These are phyloP conservation scores for Selaginella tamariscina DNA, from an alignment of 75 land plant species.

Conservation along the genomic window DNA sequence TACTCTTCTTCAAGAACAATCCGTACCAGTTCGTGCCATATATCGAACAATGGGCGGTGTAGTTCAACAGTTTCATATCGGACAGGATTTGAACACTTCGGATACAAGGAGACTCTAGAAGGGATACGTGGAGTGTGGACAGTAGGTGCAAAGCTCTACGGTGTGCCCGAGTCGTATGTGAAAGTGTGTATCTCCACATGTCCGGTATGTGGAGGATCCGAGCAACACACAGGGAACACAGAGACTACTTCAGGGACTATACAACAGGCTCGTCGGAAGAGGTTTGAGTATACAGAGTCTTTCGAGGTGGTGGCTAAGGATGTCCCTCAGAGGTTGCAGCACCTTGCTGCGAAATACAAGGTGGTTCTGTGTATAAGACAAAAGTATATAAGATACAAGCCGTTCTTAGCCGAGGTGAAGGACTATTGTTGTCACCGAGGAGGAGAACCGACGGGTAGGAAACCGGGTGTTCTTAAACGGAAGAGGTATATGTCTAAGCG, in stretches of 20 bases:
- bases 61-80: constrained; percentile 1
- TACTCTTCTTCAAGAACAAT: constrained; percentile 10
- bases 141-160: constrained; percentile 8
- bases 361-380: constrained; percentile 8
- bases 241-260: background rate
- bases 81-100: constrained; percentile 1
- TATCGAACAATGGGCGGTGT: constrained; percentile 4
- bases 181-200: constrained; percentile 8
- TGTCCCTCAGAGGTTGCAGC: constrained; percentile 8
- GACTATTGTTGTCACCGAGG: constrained; percentile 10
- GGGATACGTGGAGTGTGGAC: constrained; percentile 3
- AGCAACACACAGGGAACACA: background rate
- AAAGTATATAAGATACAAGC: constrained; percentile 12
- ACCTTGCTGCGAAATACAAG: constrained; percentile 6
- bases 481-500: constrained; percentile 11
- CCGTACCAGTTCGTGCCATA: constrained; percentile 4
- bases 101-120: background rate
- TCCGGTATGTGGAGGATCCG: background rate
- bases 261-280: background rate
- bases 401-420: constrained; percentile 12
- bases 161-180: constrained; percentile 3
- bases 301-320: constrained; percentile 9
- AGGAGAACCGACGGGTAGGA: constrained; percentile 10
- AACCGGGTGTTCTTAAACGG: constrained; percentile 9
- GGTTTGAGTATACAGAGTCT: constrained; percentile 9